phyloP scores from a whole-genome alignment of 2,329 filamentous ascomycete genomes.

The Aspergillus tamarii region DNA sequence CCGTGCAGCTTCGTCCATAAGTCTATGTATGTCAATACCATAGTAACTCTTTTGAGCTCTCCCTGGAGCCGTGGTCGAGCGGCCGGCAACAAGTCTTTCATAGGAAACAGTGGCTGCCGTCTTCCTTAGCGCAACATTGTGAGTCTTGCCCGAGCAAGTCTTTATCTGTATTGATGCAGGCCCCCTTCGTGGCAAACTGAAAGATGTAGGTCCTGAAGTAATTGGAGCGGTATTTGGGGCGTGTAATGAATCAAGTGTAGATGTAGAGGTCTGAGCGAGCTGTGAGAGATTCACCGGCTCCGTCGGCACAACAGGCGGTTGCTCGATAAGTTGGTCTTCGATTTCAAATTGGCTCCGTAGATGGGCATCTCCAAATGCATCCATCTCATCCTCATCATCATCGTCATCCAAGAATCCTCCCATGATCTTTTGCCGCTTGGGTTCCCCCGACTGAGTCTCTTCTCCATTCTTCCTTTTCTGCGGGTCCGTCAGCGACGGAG shows the following conservation, averaged over 20 bases:
- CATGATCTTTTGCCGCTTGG: conserved; percentile 46
- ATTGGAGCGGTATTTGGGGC: conserved; percentile 13
- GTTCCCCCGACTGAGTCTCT: conserved; percentile 31
- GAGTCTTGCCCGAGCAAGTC: conserved; percentile 53
- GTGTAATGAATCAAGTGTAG: conserved; percentile 7
- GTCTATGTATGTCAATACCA: conserved; percentile 84
- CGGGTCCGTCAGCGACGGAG: conserved; percentile 35
- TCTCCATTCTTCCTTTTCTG: conserved; percentile 46
- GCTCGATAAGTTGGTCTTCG: conserved; percentile 26
- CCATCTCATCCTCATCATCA: conserved; percentile 41
- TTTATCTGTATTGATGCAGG: conserved; percentile 39
- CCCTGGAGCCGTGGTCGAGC: conserved; percentile 55
- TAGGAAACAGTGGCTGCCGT: conserved; percentile 47
- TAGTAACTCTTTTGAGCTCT: conserved; percentile 73
- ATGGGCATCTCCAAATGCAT: conserved; percentile 34
- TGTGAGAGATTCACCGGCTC: conserved; percentile 15
- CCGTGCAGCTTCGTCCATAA: conserved; percentile 72
- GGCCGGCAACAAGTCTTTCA: conserved; percentile 57
- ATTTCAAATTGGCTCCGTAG: conserved; percentile 35
- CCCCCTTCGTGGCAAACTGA: conserved; percentile 18
- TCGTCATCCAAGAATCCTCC: conserved; percentile 48
- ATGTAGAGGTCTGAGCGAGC: not conserved
- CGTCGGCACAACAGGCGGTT: conserved; percentile 21
- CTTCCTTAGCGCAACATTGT: conserved; percentile 47
- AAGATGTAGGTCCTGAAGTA: conserved; percentile 5